Evolutionary conservation across 169 alveolate species (phyloP).

Genomic region (Eimeria necatrix): DNA sequence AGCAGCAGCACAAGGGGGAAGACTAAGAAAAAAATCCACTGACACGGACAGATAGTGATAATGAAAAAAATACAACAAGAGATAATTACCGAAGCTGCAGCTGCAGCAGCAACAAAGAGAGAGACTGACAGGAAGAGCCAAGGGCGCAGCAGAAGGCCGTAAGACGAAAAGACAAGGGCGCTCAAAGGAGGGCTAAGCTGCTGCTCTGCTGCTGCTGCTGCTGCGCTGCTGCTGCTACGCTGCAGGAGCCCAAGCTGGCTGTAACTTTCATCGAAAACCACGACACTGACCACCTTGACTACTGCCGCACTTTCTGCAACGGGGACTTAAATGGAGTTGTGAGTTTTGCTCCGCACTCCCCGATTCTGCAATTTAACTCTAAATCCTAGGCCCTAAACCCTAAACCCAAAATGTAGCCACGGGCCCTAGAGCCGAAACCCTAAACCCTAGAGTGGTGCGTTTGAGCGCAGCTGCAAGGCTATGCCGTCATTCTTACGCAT

Average conservation of each 20-base stretch:
- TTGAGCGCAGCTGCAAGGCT: slow-evolving; percentile 61
- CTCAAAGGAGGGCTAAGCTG: no score
- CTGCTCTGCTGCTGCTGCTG: no score
- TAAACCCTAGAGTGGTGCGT: neutral
- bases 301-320: slow-evolving; percentile 62
- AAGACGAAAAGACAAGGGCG: neutral
- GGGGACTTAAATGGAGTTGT: slow-evolving; percentile 62
- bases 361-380: neutral
- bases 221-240: neutral
- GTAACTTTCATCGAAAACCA: slow-evolving; percentile 71
- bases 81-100: no score
- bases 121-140: neutral
- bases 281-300: slow-evolving; percentile 71
- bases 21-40: neutral
- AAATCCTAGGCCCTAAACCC: neutral
- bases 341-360: neutral
- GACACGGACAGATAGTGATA: neutral
- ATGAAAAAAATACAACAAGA: neutral
- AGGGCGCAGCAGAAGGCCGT: neutral
- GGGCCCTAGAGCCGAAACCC: neutral
- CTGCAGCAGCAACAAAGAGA: neutral
- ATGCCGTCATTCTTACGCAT: slow-evolving; percentile 57
- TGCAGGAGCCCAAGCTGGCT: slow-evolving; percentile 63
- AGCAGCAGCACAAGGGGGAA: neutral
- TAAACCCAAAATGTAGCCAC: neutral